Evolutionary conservation across 2,329 filamentous ascomycete genomes (phyloP).

Genomic region (Xylariaceae sp.): DNA sequence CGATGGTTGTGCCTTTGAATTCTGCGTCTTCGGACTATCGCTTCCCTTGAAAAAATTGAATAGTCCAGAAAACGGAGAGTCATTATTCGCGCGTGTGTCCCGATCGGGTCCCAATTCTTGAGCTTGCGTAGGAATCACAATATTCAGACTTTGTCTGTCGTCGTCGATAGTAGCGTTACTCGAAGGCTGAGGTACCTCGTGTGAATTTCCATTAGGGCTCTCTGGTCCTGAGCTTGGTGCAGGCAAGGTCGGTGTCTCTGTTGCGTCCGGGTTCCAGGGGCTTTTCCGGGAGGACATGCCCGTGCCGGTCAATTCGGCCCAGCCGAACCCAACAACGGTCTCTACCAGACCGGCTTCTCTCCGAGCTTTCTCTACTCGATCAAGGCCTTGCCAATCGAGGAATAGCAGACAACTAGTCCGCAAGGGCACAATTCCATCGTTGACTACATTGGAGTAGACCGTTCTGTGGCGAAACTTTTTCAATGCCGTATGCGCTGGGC

Average conservation of each 20-base stretch:
- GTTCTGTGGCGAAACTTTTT: slow-evolving; percentile 87
- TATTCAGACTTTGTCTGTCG: slow-evolving; percentile 52
- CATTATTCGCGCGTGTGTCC: slow-evolving; percentile 34
- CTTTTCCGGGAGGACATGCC: slow-evolving; percentile 48
- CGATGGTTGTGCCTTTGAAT: slow-evolving; percentile 23
- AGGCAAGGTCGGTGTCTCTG: slow-evolving; percentile 23
- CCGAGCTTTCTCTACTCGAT: slow-evolving; percentile 87
- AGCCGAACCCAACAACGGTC: slow-evolving; percentile 88
- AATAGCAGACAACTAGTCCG: slow-evolving; percentile 95
- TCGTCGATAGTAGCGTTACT: slow-evolving; percentile 62
- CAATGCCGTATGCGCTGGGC: slow-evolving; percentile 80
- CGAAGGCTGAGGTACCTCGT: slow-evolving; percentile 65
- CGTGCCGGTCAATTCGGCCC: slow-evolving; percentile 81
- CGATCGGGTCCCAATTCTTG: slow-evolving; percentile 26
- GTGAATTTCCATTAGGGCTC: slow-evolving; percentile 35
- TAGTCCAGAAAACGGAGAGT: slow-evolving; percentile 55
- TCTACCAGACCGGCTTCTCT: slow-evolving; percentile 88
- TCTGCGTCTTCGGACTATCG: slow-evolving; percentile 44
- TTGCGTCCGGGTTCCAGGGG: slow-evolving; percentile 38
- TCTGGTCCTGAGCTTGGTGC: slow-evolving; percentile 32
- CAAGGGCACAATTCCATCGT: slow-evolving; percentile 92
- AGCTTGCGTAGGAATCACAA: slow-evolving; percentile 32
- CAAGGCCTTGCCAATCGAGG: slow-evolving; percentile 91
- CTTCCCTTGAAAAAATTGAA: slow-evolving; percentile 68
- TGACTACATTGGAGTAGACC: slow-evolving; percentile 94